Base-by-base conservation (phyloP, 2,329 filamentous ascomycete genomes). In the Aspergillus ustus region DNA sequence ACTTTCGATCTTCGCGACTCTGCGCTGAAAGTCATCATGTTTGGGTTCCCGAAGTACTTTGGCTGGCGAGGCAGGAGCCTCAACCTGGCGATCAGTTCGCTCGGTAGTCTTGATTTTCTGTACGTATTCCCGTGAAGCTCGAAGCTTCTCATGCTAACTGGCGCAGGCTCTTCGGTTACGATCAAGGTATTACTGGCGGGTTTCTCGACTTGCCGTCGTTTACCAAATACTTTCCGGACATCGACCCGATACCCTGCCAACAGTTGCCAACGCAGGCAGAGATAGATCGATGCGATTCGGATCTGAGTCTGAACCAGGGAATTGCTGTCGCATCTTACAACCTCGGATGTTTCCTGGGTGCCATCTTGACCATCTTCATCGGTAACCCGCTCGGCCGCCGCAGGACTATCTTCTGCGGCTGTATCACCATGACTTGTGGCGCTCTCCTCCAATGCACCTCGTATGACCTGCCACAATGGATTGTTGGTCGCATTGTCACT, bases 341-440 rank as follows among this genome's bases (percentile, higher is more conserved):
- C 60, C 57, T 82, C 6, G 80, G 81, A 22, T 83, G 81, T 66
- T 82, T 84, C 66, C 68, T 76, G 19, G 82, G 82, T 2, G 66
- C 66, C 4, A 59, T 65, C 34, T 43, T 68, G 28, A 64, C 63
- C 22, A 55, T 68, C 4, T 59, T 66, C 15, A 58, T 61, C 37
- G 63, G 63, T 17, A 63, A 68, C 34, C 53, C 46, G 6, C 44
- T 67, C 15, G 64, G 64, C 15, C 65, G 64, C 7, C 65, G 66
- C 15, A 28, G 53, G 25, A 64, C 64, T 43, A 61, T 68, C 19
- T 64, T 67, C 17, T 48, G 44, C 22, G 65, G 65, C 29, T 65
- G 64, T 6, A 31, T 52, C 5, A 53, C 63, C n/a, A 68, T 67
- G 66, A 67, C 65, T 13, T 40, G 62, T 9, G 64, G 66, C 15